These are phyloP conservation scores for Stentor roeselii DNA, from an alignment of 73 alveolate genomes.

Conservation along the genomic window DNA sequence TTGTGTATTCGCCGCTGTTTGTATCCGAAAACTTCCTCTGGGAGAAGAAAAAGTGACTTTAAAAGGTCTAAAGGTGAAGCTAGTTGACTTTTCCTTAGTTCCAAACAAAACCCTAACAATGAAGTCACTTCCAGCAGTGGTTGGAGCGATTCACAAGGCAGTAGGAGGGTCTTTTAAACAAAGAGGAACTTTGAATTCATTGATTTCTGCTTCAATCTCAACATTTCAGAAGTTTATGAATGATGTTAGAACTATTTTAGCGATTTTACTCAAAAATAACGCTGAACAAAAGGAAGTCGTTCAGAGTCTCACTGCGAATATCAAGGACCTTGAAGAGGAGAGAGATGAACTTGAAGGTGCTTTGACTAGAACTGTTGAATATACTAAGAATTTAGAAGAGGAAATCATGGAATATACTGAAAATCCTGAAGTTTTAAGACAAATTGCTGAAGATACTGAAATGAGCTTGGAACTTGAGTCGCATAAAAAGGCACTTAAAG, in stretches of 20 bases:
- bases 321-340: not conserved
- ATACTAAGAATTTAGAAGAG: slow-evolving; percentile 5
- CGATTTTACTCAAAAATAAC: slow-evolving; percentile 1
- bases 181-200: not conserved
- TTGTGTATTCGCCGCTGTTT: not conserved
- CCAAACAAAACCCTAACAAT: not conserved
- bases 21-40: not conserved
- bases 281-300: slow-evolving; percentile 1
- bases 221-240: not conserved
- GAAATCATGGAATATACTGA: not conserved
- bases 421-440: not conserved
- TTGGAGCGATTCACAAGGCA: not conserved
- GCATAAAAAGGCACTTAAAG: slow-evolving; percentile 23
- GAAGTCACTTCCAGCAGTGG: not conserved
- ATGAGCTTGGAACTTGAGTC: slow-evolving; percentile 13
- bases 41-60: not conserved
- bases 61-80: not conserved
- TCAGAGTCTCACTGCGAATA: not conserved
- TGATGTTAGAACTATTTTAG: not conserved
- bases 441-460: slow-evolving; percentile 8
- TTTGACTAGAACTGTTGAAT: not conserved
- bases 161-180: not conserved
- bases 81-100: not conserved
- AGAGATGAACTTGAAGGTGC: slow-evolving; percentile 12
- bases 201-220: not conserved